phyloP scores from a whole-genome alignment of 1,139 yeast genomes.

The Pichia sp. region DNA sequence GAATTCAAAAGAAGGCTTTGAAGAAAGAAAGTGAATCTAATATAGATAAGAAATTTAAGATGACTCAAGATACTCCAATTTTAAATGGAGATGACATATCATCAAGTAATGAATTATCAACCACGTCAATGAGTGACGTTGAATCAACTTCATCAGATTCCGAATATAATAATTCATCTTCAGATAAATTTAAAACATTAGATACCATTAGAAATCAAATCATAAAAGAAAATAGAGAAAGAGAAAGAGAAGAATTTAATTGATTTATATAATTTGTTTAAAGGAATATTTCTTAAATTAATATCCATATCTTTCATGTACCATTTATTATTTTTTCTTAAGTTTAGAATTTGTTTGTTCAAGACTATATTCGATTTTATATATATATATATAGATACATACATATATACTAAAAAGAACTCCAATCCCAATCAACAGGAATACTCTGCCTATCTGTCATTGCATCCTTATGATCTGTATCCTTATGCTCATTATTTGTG shows the following conservation, averaged over 20 bases:
- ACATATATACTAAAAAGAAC: constrained; percentile 41
- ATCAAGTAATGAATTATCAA: constrained; percentile 25
- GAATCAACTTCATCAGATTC: constrained; percentile 21
- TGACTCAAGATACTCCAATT: constrained; percentile 26
- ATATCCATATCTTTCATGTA: not conserved
- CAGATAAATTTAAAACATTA: constrained; percentile 11
- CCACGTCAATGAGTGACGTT: constrained; percentile 22
- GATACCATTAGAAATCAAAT: constrained; percentile 24
- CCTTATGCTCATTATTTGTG: constrained; percentile 11
- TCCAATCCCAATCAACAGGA: constrained; percentile 80
- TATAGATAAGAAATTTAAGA: constrained; percentile 15
- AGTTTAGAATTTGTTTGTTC: not conserved
- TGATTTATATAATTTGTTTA: no score
- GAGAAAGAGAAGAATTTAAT: constrained; percentile 2
- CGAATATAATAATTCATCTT: constrained; percentile 13
- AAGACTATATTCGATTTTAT: no score
- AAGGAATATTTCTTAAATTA: no score
- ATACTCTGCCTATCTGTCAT: constrained; percentile 33
- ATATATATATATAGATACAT: no score
- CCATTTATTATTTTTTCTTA: not conserved
- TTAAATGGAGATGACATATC: constrained; percentile 25
- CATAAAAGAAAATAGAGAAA: constrained; percentile 26
- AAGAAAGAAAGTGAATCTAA: constrained; percentile 11
- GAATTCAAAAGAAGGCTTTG: constrained; percentile 18
- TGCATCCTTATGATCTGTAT: constrained; percentile 20